Evolutionary conservation across 345 rosid species (phyloP), one percentile per base, ranked within the genome.

Genomic region (Populus pruinosa): DNA sequence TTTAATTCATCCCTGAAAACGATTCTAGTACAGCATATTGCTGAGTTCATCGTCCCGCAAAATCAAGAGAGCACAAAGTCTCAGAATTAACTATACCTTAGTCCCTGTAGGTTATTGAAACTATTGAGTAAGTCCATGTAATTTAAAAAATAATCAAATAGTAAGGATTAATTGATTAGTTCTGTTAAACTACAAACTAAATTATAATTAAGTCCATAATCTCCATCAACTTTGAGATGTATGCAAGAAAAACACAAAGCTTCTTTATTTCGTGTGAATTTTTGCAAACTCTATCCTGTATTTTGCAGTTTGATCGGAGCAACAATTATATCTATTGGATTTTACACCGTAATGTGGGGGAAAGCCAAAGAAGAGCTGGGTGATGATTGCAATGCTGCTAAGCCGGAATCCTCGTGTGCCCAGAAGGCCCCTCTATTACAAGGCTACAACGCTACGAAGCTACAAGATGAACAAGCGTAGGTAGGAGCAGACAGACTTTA

Each of bases 301-400:
- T 66, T 67, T 49, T 70, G 74, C 88, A 92, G 98, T 72, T 76
- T 92, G 20, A 81, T 91, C 3, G 98, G 97, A 36, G 97, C 97
- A 70, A 83, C 86, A 2, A 82, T 89, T 27, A 91, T 94, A 81
- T 87, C 98, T 2, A 49, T 89, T 0, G 98, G 98, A 55, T 94
- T 94, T 75, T 93, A 93, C 67, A 90, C 89, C 1, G 94, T 93
- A 21, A 89, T 94, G 88, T 94, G 98, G 98, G 98, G 98, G 13
- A 93, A 94, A 83, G 82, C 88, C 8, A 91, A 89, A 76, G 95
- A 94, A 79, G 92, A 85, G 38, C 69, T 85, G 72, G 82, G 55
- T 39, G 93, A 84, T 70, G 93, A 86, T 20, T 76, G 5, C 65
- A 81, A 55, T 11, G 75, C 41, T 72, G 71, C 70, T 65, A 78